Conservation (phyloP, 2,329 filamentous ascomycete species). For the Cordyceps fumosorosea region DNA sequence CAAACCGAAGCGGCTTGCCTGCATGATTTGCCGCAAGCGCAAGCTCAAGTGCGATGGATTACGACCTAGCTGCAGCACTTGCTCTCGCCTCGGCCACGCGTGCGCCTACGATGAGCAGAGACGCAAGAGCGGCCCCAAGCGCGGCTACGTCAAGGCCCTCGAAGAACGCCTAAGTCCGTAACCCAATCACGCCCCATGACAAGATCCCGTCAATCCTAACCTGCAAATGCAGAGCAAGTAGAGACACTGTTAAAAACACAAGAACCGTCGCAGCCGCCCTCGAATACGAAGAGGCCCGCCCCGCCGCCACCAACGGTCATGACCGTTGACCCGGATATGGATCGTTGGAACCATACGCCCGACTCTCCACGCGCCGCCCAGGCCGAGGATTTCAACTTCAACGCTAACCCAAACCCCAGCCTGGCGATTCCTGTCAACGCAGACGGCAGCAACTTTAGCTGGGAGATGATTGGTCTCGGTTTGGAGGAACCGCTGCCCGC, state of each 20-base stretch:
- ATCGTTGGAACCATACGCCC: conserved; percentile 48
- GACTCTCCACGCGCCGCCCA: conserved; percentile 45
- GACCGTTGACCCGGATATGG: conserved; percentile 40
- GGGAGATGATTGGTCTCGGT: conserved; percentile 65
- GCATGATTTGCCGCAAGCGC: conserved; percentile 85
- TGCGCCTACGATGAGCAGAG: conserved; percentile 90
- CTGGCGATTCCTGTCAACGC: conserved; percentile 39
- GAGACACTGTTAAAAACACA: conserved; percentile 84
- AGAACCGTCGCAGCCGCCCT: conserved; percentile 38
- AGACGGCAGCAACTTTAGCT: conserved; percentile 57
- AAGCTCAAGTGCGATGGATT: conserved; percentile 86
- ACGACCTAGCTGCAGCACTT: conserved; percentile 82
- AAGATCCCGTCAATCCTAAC: conserved; percentile 13
- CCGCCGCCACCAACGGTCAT: conserved; percentile 28
- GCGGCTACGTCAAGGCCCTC: conserved; percentile 88
- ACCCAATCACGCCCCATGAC: neutral
- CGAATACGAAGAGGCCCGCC: conserved; percentile 4
- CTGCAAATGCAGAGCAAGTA: conserved; percentile 64
- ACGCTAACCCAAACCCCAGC: conserved; percentile 25
- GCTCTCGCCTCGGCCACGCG: conserved; percentile 75
- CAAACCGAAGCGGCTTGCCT: conserved; percentile 88
- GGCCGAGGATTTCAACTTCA: conserved; percentile 55
- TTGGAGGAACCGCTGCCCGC: conserved; percentile 53
- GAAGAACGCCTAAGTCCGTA: conserved; percentile 82
- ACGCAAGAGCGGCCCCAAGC: conserved; percentile 89